phyloP scores from a whole-genome alignment of 352 stramenopile species.

The Ophiocytium majus region DNA sequence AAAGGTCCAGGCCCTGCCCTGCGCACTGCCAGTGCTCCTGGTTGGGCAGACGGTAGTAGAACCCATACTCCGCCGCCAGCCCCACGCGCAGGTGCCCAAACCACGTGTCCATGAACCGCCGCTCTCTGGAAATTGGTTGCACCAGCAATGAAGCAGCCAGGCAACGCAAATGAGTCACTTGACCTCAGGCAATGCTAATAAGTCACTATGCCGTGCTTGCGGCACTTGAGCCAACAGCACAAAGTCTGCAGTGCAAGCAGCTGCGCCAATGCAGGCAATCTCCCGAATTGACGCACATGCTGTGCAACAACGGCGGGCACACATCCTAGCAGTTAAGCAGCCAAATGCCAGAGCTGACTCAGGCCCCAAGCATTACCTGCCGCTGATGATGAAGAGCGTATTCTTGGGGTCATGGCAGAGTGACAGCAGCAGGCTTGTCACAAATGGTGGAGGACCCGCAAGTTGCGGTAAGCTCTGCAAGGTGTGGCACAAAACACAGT shows the following conservation, averaged over 20 bases:
- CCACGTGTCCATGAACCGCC: constrained; percentile 71
- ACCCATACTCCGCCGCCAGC: constrained; percentile 95
- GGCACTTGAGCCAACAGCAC: too few relatives aligned
- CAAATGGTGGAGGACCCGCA: constrained; percentile 65
- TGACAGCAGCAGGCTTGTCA: constrained; percentile 81
- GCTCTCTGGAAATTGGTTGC: constrained; percentile 59
- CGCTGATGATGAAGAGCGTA: constrained; percentile 96
- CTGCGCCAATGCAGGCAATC: too few relatives aligned
- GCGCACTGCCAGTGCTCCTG: constrained; percentile 63
- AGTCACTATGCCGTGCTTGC: too few relatives aligned
- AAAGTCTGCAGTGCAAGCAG: neutral
- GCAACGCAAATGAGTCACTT: too few relatives aligned
- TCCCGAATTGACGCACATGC: too few relatives aligned
- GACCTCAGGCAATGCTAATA: too few relatives aligned
- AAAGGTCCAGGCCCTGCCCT: constrained; percentile 63
- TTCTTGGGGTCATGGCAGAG: constrained; percentile 91
- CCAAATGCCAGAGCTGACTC: too few relatives aligned
- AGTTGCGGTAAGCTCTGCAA: constrained; percentile 68
- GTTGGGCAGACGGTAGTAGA: constrained; percentile 91
- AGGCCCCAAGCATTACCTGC: too few relatives aligned
- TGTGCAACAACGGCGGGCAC: too few relatives aligned
- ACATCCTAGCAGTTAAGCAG: too few relatives aligned
- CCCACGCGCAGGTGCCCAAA: constrained; percentile 86
- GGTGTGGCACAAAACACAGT: neutral
- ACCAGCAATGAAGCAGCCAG: neutral